These are phyloP conservation scores for Nepenthes alata DNA, from an alignment of 179 eudicot genomes.

Conservation along the genomic window DNA sequence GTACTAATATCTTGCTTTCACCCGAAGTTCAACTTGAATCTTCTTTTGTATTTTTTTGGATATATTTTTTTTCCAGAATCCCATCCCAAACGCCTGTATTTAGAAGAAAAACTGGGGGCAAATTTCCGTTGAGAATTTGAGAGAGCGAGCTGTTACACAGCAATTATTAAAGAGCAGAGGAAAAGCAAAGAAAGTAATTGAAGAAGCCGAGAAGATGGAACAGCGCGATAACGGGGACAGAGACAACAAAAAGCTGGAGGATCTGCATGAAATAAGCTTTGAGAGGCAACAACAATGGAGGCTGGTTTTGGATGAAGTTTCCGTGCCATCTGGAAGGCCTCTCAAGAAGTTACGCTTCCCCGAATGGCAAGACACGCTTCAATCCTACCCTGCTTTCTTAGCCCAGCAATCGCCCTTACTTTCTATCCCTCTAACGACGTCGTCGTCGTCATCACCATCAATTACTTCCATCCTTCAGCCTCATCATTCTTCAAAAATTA, in stretches of 20 bases:
- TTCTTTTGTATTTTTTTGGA: neutral
- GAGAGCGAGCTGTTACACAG: neutral
- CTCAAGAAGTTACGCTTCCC: constrained; percentile 44
- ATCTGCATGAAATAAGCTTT: constrained; percentile 1
- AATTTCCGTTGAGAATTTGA: neutral
- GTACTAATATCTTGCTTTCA: neutral
- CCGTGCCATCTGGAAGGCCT: constrained; percentile 27
- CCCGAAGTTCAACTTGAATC: constrained; percentile 1
- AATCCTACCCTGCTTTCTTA: constrained; percentile 10
- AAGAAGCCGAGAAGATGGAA: neutral
- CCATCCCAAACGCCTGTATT: neutral
- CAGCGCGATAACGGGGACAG: neutral
- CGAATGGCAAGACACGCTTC: constrained; percentile 20
- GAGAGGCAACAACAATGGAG: constrained; percentile 33
- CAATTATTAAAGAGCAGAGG: neutral
- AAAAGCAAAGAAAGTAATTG: constrained; percentile 3
- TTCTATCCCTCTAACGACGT: neutral
- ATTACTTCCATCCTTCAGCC: neutral
- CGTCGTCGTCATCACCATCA: neutral
- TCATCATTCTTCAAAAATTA: constrained; percentile 18
- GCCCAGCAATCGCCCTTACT: constrained; percentile 6
- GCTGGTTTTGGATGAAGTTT: constrained; percentile 36
- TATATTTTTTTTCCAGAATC: too few relatives aligned
- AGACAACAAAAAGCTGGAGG: neutral
- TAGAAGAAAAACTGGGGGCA: neutral